These are phyloP conservation scores for Melanogaster broomeanus DNA, from an alignment of 768 basidiomycete genomes.

Conservation along the genomic window DNA sequence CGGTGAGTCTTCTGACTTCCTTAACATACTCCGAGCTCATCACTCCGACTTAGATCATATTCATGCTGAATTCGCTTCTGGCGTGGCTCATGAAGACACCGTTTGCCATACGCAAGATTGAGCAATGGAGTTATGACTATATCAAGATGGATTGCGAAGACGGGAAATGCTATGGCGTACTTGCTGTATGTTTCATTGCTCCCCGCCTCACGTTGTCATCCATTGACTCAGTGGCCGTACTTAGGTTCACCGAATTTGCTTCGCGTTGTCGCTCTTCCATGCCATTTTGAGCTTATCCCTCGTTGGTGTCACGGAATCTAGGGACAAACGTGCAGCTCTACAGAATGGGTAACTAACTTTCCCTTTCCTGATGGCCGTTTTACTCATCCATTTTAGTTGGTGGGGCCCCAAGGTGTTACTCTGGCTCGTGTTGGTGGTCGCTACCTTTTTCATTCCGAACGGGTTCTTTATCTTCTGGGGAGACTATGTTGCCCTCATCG, in stretches of 20 bases:
- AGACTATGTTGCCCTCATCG: slow-evolving; percentile 88
- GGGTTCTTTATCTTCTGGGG: slow-evolving; percentile 99
- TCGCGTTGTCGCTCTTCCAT: slow-evolving; percentile 90
- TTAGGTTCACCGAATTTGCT: slow-evolving; percentile 94
- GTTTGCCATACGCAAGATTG: slow-evolving; percentile 80
- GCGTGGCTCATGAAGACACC: slow-evolving; percentile 97
- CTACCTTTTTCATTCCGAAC: slow-evolving; percentile 95
- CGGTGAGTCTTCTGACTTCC: slow-evolving; percentile 50
- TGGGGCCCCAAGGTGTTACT: slow-evolving; percentile 96
- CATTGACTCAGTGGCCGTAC: slow-evolving; percentile 5
- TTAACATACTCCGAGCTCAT: background rate
- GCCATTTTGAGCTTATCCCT: slow-evolving; percentile 75
- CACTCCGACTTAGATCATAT: slow-evolving; percentile 71
- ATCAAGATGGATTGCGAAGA: slow-evolving; percentile 96
- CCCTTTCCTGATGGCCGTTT: slow-evolving; percentile 4
- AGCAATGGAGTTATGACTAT: slow-evolving; percentile 94
- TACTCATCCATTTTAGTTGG: slow-evolving; percentile 60
- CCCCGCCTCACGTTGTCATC: background rate
- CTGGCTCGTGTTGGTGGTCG: slow-evolving; percentile 79
- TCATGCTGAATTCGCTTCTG: slow-evolving; percentile 91
- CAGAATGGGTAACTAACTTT: slow-evolving; percentile 82
- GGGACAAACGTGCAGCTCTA: slow-evolving; percentile 89
- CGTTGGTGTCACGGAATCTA: slow-evolving; percentile 86
- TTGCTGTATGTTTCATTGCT: slow-evolving; percentile 65
- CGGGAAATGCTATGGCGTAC: slow-evolving; percentile 93